These are phyloP conservation scores for Pharnaceum exiguum DNA, from an alignment of 148 eudicot genomes.

Conservation along the genomic window DNA sequence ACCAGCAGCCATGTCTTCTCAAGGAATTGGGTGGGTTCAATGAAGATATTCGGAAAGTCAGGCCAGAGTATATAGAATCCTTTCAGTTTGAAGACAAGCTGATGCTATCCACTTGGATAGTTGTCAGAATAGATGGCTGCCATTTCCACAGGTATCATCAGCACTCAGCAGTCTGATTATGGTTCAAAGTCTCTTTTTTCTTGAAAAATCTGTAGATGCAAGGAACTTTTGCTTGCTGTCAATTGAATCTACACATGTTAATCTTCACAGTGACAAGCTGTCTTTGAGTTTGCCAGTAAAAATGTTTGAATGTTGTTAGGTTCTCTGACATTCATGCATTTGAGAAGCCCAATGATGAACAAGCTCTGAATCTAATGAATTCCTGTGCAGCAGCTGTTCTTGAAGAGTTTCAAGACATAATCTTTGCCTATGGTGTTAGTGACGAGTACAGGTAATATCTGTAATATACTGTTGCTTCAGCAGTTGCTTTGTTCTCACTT, in stretches of 20 bases:
- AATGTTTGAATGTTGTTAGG: conserved; percentile 42
- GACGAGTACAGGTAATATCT: conserved; percentile 63
- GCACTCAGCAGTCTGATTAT: not conserved
- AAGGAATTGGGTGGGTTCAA: conserved; percentile 58
- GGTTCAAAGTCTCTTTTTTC: not conserved
- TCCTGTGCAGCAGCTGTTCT: conserved; percentile 78
- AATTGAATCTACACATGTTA: not conserved
- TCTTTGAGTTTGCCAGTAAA: conserved; percentile 26
- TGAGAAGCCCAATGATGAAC: conserved; percentile 91
- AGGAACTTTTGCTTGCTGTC: conserved; percentile 5
- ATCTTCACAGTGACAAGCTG: not conserved
- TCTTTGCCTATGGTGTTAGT: conserved; percentile 81
- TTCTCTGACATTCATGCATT: conserved; percentile 87
- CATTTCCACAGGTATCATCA: conserved; percentile 75
- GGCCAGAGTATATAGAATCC: conserved; percentile 58
- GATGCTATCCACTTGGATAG: conserved; percentile 82
- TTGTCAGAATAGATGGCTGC: conserved; percentile 85
- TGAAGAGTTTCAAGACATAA: conserved; percentile 63
- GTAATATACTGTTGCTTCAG: not conserved
- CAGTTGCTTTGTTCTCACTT: not conserved
- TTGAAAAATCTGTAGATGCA: not conserved
- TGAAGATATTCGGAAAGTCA: conserved; percentile 46
- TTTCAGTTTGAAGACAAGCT: conserved; percentile 54
- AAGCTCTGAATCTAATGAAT: conserved; percentile 90
- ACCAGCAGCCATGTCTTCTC: conserved; percentile 42